Conservation (phyloP, 306 rosid genomes). For the Vachellia pachyceras region DNA sequence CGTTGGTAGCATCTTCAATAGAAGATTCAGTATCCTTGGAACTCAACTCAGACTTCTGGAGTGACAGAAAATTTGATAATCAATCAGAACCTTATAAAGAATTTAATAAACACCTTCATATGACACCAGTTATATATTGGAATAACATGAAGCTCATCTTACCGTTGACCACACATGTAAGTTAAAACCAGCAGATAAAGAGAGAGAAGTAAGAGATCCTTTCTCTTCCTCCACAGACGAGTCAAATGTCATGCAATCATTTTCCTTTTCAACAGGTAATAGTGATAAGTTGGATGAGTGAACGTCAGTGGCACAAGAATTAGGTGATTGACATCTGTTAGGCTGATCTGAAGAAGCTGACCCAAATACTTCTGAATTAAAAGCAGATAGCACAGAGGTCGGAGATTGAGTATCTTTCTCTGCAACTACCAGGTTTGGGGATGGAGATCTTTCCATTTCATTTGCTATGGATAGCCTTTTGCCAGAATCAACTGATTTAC, state of each 20-base stretch:
- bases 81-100: conserved; percentile 3
- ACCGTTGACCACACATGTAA: conserved; percentile 52
- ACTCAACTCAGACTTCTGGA: conserved; percentile 64
- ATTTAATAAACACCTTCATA: conserved; percentile 1
- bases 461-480: conserved; percentile 47
- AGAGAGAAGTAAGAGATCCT: conserved; percentile 44
- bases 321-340: conserved; percentile 66
- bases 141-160: conserved; percentile 39
- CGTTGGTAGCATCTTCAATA: conserved; percentile 37
- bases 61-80: conserved; percentile 32
- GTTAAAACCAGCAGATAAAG: conserved; percentile 41
- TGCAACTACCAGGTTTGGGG: conserved; percentile 51
- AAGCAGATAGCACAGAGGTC: conserved; percentile 67
- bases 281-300: conserved; percentile 52
- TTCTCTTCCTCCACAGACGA: conserved; percentile 58
- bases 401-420: conserved; percentile 79
- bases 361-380: conserved; percentile 58
- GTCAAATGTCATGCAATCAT: conserved; percentile 53
- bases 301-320: conserved; percentile 72
- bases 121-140: conserved; percentile 21
- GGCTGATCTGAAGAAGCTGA: conserved; percentile 57
- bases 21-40: conserved; percentile 42
- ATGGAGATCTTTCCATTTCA: conserved; percentile 63
- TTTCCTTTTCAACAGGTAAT: conserved; percentile 62
- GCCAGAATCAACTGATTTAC: conserved; percentile 58